Conservation (phyloP, 176 grass and related monocot genomes). For the Juncus effusus region DNA sequence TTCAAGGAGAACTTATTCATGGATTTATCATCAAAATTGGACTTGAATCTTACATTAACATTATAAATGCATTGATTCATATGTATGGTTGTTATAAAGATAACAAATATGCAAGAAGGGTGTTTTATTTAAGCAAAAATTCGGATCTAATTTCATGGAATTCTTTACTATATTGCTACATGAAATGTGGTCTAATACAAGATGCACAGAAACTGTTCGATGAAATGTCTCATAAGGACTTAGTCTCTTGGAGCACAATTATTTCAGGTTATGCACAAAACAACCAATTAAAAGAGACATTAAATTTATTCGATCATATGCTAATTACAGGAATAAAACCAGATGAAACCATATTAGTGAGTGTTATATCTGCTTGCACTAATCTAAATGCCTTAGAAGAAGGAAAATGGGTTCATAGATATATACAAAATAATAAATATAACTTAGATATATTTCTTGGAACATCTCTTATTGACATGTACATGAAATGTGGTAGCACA, state of each 20-base stretch:
- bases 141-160: constrained; percentile 84
- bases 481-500: constrained; percentile 80
- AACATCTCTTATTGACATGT: constrained; percentile 87
- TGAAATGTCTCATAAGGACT: constrained; percentile 60
- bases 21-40: constrained; percentile 46
- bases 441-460: constrained; percentile 46
- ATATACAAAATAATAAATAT: constrained; percentile 51
- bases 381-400: constrained; percentile 59
- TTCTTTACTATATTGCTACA: constrained; percentile 69
- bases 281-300: constrained; percentile 50
- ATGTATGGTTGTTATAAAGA: constrained; percentile 72
- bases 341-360: constrained; percentile 59
- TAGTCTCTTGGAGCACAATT: constrained; percentile 74
- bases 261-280: constrained; percentile 71
- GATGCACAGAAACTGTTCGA: constrained; percentile 53
- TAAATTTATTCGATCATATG: constrained; percentile 61
- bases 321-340: constrained; percentile 46
- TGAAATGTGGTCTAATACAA: constrained; percentile 45
- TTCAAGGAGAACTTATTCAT: constrained; percentile 59
- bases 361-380: constrained; percentile 71
- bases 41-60: constrained; percentile 51
- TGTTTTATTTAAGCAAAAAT: constrained; percentile 47
- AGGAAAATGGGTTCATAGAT: constrained; percentile 70
- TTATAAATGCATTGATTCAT: constrained; percentile 70
- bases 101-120: constrained; percentile 44